Percentiles rank a stretch among this genome's conserved stretches.
Evolutionary conservation across 768 basidiomycete genomes (phyloP).

Genomic region (Boletus sensibilis): DNA sequence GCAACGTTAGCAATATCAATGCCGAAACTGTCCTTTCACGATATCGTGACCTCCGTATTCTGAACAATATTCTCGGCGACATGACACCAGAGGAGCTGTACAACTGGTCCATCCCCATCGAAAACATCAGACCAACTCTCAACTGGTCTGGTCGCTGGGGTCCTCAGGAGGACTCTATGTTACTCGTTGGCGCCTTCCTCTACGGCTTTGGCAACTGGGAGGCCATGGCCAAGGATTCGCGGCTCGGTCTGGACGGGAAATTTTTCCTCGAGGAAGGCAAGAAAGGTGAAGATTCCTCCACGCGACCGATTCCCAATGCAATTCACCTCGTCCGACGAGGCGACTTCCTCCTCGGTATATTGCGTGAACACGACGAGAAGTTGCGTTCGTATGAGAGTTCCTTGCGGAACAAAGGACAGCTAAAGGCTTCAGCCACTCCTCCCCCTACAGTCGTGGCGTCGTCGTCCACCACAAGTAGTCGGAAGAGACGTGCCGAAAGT

Average conservation of each 20-base stretch:
- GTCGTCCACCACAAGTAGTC: slow-evolving; percentile 53
- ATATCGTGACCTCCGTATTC: slow-evolving; percentile 81
- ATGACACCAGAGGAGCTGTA: slow-evolving; percentile 65
- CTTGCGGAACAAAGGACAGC: slow-evolving; percentile 65
- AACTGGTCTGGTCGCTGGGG: slow-evolving; percentile 98
- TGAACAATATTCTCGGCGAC: slow-evolving; percentile 74
- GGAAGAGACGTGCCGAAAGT: slow-evolving; percentile 81
- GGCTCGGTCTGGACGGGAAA: slow-evolving; percentile 82
- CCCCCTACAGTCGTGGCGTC: slow-evolving; percentile 71
- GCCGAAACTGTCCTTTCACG: slow-evolving; percentile 95
- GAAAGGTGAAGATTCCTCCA: slow-evolving; percentile 83
- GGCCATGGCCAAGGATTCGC: slow-evolving; percentile 83
- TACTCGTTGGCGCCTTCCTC: slow-evolving; percentile 88
- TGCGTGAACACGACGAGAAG: slow-evolving; percentile 89
- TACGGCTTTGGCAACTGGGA: slow-evolving; percentile 99
- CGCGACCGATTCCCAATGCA: slow-evolving; percentile 91
- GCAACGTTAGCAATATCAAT: slow-evolving; percentile 90
- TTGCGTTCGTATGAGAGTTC: slow-evolving; percentile 84
- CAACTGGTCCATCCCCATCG: slow-evolving; percentile 86
- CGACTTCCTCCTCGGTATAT: slow-evolving; percentile 83
- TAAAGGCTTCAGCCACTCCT: slow-evolving; percentile 73
- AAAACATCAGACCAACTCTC: slow-evolving; percentile 89
- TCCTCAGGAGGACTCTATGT: slow-evolving; percentile 87
- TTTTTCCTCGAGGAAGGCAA: slow-evolving; percentile 99
- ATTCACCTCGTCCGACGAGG: slow-evolving; percentile 97